Percentiles rank a stretch among this genome's conserved stretches.
phyloP scores from a whole-genome alignment of 1,284 basidiomycete genomes.

The Schizophyllum commune region DNA sequence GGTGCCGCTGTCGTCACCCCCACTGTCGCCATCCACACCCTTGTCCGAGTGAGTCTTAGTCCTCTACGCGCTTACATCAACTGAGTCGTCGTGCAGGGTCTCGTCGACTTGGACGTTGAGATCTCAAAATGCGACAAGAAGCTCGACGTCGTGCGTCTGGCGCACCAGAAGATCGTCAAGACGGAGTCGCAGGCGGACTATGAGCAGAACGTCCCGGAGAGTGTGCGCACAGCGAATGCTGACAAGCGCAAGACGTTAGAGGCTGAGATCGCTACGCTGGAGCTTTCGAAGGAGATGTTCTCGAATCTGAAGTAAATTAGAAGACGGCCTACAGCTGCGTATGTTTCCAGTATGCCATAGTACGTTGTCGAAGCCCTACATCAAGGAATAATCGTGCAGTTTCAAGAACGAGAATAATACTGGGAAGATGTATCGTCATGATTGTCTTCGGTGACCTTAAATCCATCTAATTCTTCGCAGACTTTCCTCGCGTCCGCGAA shows the following conservation, averaged over 20 bases:
- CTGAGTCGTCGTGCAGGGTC: constrained; percentile 43
- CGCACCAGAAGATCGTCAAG: constrained; percentile 72
- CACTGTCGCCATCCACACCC: constrained; percentile 71
- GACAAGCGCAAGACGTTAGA: constrained; percentile 69
- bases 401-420: no score
- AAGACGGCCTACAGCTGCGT: no score
- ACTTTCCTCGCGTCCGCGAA: no score
- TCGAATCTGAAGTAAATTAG: constrained; percentile 32
- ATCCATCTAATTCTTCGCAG: no score
- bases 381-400: no score
- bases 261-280: constrained; percentile 55
- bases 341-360: no score
- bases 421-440: no score
- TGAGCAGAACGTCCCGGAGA: constrained; percentile 68
- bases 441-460: no score
- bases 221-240: constrained; percentile 66
- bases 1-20: constrained; percentile 77
- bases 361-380: no score
- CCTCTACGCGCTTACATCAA: neutral
- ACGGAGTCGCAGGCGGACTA: constrained; percentile 73
- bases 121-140: constrained; percentile 87
- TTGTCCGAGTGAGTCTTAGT: constrained; percentile 62
- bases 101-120: constrained; percentile 79
- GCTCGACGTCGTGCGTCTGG: constrained; percentile 60
- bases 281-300: constrained; percentile 56